Evolutionary conservation across 345 rosid genomes (phyloP).

Genomic region (Acer yangbiense): DNA sequence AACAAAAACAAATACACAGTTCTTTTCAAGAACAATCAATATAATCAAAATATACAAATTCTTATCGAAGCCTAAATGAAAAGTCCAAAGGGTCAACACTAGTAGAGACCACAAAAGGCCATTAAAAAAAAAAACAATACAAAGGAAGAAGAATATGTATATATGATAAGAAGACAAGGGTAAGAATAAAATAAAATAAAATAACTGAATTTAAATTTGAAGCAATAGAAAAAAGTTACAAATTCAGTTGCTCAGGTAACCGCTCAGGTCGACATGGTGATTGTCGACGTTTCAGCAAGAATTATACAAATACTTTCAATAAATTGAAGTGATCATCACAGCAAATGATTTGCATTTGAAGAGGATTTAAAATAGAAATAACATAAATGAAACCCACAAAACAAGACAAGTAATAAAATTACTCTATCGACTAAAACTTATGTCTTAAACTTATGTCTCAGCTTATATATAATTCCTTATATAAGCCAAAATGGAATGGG

Average conservation of each 20-base stretch:
- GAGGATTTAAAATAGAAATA: not conserved
- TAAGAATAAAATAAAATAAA: not conserved
- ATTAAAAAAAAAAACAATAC: not conserved
- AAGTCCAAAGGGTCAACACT: not conserved
- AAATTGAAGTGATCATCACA: slow-evolving; percentile 32
- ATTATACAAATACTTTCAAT: slow-evolving; percentile 14
- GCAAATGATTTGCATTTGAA: slow-evolving; percentile 28
- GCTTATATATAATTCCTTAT: too few species aligned
- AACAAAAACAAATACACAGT: not conserved
- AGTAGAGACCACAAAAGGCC: not conserved
- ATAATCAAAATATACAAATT: too few species aligned
- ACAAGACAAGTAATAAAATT: too few species aligned
- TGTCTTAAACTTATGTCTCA: too few species aligned
- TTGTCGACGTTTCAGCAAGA: slow-evolving; percentile 42
- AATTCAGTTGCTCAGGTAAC: slow-evolving; percentile 59
- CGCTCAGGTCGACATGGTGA: slow-evolving; percentile 49
- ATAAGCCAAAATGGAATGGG: too few species aligned
- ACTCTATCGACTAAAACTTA: too few species aligned
- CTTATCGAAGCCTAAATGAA: too few species aligned
- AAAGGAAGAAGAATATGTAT: not conserved
- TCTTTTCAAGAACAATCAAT: not conserved
- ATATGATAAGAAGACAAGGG: not conserved
- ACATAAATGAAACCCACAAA: too few species aligned
- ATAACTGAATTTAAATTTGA: not conserved
- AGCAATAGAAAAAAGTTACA: not conserved